Conservation (phyloP, 192 early-diverging fungal species). For the Umbelopsis vinacea region DNA sequence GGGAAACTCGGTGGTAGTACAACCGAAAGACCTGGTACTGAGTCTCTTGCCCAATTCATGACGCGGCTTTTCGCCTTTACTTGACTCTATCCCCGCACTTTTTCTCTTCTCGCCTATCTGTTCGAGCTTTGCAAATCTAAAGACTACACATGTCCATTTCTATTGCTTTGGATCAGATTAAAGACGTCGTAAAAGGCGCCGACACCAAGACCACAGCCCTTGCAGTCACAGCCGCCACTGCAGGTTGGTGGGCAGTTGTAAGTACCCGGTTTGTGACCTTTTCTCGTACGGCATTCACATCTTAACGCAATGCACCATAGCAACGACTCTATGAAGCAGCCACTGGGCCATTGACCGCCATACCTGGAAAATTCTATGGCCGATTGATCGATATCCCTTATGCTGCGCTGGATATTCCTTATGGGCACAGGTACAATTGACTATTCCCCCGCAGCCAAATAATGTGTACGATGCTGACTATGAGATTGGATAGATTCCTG, state of each 20-base stretch:
- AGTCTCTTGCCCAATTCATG: background rate
- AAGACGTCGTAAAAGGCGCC: background rate
- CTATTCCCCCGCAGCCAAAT: background rate
- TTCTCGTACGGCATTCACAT: background rate
- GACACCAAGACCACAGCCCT: background rate
- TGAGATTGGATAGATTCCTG: background rate
- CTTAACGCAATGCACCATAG: background rate
- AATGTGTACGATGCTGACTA: background rate
- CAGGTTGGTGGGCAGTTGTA: conserved; percentile 16
- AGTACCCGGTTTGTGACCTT: background rate
- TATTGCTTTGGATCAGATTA: background rate
- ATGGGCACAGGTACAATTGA: conserved; percentile 3
- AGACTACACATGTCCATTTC: background rate
- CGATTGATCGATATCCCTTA: conserved; percentile 11
- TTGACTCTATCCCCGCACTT: background rate
- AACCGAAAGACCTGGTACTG: background rate
- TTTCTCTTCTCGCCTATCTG: background rate
- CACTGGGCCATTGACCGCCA: conserved; percentile 1
- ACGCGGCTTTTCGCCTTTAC: background rate
- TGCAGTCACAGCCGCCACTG: background rate
- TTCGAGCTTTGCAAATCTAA: background rate
- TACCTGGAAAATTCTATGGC: background rate
- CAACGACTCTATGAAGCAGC: conserved; percentile 7
- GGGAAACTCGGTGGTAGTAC: background rate
- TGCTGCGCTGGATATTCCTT: background rate